phyloP scores from a whole-genome alignment of 768 basidiomycete species.

The Hypholoma fasciculare region DNA sequence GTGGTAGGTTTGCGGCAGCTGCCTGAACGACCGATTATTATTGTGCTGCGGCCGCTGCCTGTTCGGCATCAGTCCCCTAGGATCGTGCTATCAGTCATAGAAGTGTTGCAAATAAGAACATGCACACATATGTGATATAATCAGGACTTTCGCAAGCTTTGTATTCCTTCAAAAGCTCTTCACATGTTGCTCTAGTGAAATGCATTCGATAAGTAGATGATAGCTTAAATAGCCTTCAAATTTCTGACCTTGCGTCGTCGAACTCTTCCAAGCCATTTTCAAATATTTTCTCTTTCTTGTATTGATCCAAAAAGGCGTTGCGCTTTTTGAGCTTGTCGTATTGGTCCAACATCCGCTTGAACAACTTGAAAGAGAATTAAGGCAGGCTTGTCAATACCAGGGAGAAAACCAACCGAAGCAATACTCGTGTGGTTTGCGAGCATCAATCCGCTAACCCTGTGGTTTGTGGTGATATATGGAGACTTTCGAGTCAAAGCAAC shows the following conservation, averaged over 20 bases:
- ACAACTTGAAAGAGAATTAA: conserved; percentile 54
- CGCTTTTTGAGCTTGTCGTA: conserved; percentile 85
- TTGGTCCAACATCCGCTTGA: conserved; percentile 95
- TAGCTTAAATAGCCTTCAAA: background rate
- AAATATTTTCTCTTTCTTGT: conserved; percentile 97
- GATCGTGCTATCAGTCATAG: background rate
- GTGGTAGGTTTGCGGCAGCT: no score
- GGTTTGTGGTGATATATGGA: conserved; percentile 84
- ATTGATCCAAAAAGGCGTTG: conserved; percentile 96
- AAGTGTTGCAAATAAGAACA: background rate
- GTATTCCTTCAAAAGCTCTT: conserved; percentile 90
- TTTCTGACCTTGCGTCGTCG: conserved; percentile 86
- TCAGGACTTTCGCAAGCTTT: conserved; percentile 94
- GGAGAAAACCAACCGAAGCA: conserved; percentile 66
- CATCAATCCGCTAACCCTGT: conserved; percentile 98
- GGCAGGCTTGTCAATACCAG: conserved; percentile 1
- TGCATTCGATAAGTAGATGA: background rate
- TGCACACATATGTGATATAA: conserved; percentile 72
- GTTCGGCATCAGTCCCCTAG: conserved; percentile 10
- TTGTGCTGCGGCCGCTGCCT: background rate
- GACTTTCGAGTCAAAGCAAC: conserved; percentile 92
- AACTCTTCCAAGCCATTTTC: conserved; percentile 93
- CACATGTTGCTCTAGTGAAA: conserved; percentile 68
- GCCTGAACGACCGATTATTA: background rate
- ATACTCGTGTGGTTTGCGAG: conserved; percentile 99